Evolutionary conservation across 441 rosid species (phyloP).

Genomic region (Melastoma candidum): DNA sequence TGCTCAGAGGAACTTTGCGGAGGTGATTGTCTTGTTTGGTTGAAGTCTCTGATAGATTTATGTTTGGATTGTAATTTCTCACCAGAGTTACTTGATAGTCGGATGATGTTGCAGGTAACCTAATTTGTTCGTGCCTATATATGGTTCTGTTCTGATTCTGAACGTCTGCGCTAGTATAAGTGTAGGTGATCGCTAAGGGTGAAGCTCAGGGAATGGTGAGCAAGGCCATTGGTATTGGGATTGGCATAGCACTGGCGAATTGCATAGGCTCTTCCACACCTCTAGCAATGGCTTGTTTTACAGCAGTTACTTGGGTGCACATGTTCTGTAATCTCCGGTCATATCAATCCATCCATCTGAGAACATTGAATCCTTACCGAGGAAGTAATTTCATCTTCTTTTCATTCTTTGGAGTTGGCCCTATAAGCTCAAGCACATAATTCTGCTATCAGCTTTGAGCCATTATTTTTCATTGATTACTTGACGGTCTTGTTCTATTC

Average conservation of each 20-base stretch:
- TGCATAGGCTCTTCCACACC: constrained; percentile 61
- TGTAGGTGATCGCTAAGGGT: constrained; percentile 91
- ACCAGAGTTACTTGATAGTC: background rate
- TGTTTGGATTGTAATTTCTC: background rate
- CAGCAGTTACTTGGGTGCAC: constrained; percentile 74
- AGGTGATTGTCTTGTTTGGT: constrained; percentile 36
- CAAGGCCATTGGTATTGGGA: constrained; percentile 69
- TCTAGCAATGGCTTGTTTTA: constrained; percentile 74
- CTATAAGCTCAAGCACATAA: too few species aligned
- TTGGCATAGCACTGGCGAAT: constrained; percentile 80
- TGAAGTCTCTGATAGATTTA: background rate
- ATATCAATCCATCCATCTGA: constrained; percentile 81
- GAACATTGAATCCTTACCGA: constrained; percentile 92
- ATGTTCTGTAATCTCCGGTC: constrained; percentile 95
- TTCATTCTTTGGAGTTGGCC: background rate
- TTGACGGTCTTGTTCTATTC: too few species aligned
- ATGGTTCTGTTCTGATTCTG: constrained; percentile 6
- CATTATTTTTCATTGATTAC: too few species aligned
- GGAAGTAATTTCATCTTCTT: constrained; percentile 46
- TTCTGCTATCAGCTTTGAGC: too few species aligned
- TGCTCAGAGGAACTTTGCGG: constrained; percentile 97
- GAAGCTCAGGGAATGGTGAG: constrained; percentile 99
- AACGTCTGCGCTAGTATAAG: constrained; percentile 9
- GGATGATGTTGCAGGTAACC: background rate
- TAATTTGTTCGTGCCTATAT: background rate